A percentile compares a stretch with the other conserved stretches of the same genome.
Conservation (phyloP, 192 early-diverging fungal species). For the Gaertneriomyces sp. region DNA sequence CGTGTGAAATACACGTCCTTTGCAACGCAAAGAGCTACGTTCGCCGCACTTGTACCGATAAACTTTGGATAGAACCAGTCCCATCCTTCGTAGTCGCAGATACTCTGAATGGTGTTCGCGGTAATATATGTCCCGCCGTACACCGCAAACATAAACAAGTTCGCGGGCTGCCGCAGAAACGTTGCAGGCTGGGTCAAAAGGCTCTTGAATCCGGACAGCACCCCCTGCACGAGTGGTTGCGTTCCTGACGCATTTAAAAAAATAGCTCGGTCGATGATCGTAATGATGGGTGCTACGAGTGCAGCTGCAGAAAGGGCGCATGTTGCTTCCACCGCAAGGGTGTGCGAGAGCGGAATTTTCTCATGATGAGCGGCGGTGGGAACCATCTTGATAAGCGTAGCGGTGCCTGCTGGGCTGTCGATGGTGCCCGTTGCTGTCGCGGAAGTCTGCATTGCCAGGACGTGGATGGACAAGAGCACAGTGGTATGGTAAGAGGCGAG, state of each 20-base stretch:
- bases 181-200: constrained; percentile 29
- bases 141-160: constrained; percentile 34
- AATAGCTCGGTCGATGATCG: constrained; percentile 48
- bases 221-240: constrained; percentile 19
- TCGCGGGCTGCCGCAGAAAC: constrained; percentile 35
- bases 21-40: constrained; percentile 37
- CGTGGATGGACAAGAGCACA: neutral
- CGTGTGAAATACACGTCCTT: constrained; percentile 44
- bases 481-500: neutral
- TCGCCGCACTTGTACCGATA: constrained; percentile 34
- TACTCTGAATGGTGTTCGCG: constrained; percentile 43
- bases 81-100: constrained; percentile 25
- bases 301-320: constrained; percentile 11
- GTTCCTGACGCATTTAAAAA: constrained; percentile 41
- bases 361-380: constrained; percentile 11
- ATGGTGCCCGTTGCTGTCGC: neutral
- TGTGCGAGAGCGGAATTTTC: constrained; percentile 13
- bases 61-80: constrained; percentile 41
- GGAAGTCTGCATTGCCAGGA: neutral
- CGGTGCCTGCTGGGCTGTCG: neutral
- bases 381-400: neutral
- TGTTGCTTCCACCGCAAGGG: constrained; percentile 12
- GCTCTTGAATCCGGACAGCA: constrained; percentile 26
- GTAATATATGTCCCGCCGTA: constrained; percentile 42
- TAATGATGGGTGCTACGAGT: constrained; percentile 35